Conservation (phyloP, 805 yeast species). For the Nakazawaea ernobii region DNA sequence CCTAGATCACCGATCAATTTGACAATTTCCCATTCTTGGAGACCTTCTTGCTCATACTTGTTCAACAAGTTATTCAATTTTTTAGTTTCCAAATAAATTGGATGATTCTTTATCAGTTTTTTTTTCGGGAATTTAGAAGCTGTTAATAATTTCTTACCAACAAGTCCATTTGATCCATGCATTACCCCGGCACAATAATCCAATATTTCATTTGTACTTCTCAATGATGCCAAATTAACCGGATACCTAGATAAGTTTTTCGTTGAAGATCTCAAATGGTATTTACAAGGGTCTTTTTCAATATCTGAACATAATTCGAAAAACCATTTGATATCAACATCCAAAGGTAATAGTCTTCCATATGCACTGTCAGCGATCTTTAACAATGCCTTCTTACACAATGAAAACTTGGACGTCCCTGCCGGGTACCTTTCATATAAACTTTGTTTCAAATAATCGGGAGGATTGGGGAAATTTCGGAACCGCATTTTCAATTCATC, state of each 20-base stretch:
- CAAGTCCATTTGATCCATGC: slow-evolving; percentile 18
- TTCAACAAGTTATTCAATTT: neutral
- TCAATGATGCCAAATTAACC: slow-evolving; percentile 13
- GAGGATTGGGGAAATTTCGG: slow-evolving; percentile 35
- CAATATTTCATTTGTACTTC: slow-evolving; percentile 12
- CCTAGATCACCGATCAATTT: neutral
- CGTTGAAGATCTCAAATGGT: slow-evolving; percentile 34
- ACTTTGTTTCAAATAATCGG: slow-evolving; percentile 30
- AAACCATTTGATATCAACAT: slow-evolving; percentile 25
- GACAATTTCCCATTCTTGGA: neutral
- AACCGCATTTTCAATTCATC: slow-evolving; percentile 26
- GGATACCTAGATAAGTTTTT: slow-evolving; percentile 16
- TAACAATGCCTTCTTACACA: slow-evolving; percentile 34
- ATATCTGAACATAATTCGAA: slow-evolving; percentile 37
- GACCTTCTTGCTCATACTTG: neutral
- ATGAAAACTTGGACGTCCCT: slow-evolving; percentile 42
- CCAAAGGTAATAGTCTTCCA: slow-evolving; percentile 32
- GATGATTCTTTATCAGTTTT: slow-evolving; percentile 12
- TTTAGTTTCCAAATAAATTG: neutral
- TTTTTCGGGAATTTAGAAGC: slow-evolving; percentile 19
- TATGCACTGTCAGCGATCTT: slow-evolving; percentile 29
- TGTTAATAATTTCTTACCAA: slow-evolving; percentile 11
- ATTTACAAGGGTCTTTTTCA: slow-evolving; percentile 40
- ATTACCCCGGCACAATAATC: slow-evolving; percentile 16
- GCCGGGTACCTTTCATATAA: slow-evolving; percentile 44